Evolutionary conservation across 148 eudicot species (phyloP).

Genomic region (Amaranthus hypochondriacus): DNA sequence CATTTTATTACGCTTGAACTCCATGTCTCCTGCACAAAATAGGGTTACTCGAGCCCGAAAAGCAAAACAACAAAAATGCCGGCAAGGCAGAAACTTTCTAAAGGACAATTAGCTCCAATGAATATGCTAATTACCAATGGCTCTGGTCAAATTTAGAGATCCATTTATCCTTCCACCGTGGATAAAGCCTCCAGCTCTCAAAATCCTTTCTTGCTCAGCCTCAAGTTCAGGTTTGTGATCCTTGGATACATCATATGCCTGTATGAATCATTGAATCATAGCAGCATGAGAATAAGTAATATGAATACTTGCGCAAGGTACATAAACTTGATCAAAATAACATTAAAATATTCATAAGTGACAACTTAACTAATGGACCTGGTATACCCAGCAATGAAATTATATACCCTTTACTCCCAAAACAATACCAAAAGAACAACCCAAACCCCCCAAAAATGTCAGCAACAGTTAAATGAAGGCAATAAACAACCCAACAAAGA

Average conservation of each 20-base stretch:
- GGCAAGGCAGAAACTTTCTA: neutral
- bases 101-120: constrained; percentile 8
- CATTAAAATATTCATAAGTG: neutral
- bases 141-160: constrained; percentile 68
- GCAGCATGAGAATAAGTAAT: neutral
- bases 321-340: no score
- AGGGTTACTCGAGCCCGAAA: constrained; percentile 11
- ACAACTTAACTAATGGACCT: neutral
- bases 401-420: neutral
- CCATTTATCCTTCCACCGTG: constrained; percentile 76
- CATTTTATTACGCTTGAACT: constrained; percentile 55
- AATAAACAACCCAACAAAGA: neutral
- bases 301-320: no score
- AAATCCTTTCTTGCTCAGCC: constrained; percentile 59
- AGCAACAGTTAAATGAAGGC: neutral
- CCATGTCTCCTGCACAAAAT: constrained; percentile 64
- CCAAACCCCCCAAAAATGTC: neutral
- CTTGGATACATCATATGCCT: constrained; percentile 65
- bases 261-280: constrained; percentile 21
- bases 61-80: neutral
- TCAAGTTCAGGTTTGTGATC: constrained; percentile 78
- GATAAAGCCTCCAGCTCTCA: constrained; percentile 75
- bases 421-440: neutral
- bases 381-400: neutral
- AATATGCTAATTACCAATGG: constrained; percentile 48